Evolutionary conservation across 768 basidiomycete genomes (phyloP), one percentile per base, ranked within the genome.

Genomic region (Lactifluus rugatus): DNA sequence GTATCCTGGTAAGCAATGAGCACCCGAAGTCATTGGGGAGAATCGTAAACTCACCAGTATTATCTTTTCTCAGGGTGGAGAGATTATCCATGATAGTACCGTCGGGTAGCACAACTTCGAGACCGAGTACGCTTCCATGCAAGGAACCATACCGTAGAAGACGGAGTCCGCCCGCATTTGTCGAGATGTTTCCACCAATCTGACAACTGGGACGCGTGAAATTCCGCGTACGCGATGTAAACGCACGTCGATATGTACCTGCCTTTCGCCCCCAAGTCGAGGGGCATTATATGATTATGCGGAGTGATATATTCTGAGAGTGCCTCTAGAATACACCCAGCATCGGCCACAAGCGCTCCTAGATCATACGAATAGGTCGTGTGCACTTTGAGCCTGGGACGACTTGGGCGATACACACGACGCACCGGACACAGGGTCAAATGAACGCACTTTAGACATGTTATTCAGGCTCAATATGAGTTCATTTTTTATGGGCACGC

Each of bases 131-230:
- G 13, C 85, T 85, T 19, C 96, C 96, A 67, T 95, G 96, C 5
- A 99, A 76, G 39, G 91, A 93, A 47, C 96, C 96, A 67, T 98
- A 99, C 23, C 96, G 82, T 42, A 99, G 73, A 23, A 99, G 78
- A 2, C 96, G 82, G 8, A 99, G 79, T n/a, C 96, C 96, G 19
- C 96, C 96, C 26, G 96, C 96, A 67, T 99, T 99, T 5, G 96
- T 98, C 1, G 96, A 84, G 26, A 98, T 80, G 70, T 98, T 97
- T 34, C 96, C 96, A 48, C 95, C 96, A 62, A 99, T 94, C 67
- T 98, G 95, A 76, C 96, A 99, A 66, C 90, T 90, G 68, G 34
- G 31, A 41, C 1, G n/a, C 34, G 21, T 41, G 32, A 19, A 31
- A 57, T 32, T 17, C 41, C 42, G 52, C 25, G 17, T 0, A 8